Conservation (phyloP, 768 basidiomycete genomes). For the Hericium coralloides region DNA sequence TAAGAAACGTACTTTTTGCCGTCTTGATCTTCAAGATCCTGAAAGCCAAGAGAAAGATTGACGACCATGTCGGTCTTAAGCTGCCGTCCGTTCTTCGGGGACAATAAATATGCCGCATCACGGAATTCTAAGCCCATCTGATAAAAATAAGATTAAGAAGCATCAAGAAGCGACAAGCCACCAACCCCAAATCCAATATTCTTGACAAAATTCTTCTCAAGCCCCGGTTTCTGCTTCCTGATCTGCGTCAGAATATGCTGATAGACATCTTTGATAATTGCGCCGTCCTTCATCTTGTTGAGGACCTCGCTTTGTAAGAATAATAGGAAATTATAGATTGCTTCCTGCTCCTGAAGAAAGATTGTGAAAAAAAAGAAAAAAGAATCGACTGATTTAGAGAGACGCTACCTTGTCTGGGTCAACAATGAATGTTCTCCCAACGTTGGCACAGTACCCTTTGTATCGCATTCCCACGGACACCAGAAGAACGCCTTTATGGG, state of each 20-base stretch:
- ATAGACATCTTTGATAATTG: slow-evolving; percentile 72
- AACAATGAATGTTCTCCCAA: slow-evolving; percentile 92
- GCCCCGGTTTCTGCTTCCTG: slow-evolving; percentile 67
- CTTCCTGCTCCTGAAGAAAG: slow-evolving; percentile 74
- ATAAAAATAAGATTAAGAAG: neutral
- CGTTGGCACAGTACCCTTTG: slow-evolving; percentile 86
- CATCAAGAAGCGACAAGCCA: neutral
- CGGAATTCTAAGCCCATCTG: slow-evolving; percentile 96
- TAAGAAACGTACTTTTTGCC: slow-evolving; percentile 54
- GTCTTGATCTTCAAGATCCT: slow-evolving; percentile 66
- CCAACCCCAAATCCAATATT: slow-evolving; percentile 84
- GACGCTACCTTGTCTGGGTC: slow-evolving; percentile 73
- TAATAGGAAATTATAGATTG: slow-evolving; percentile 71
- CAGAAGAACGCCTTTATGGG: slow-evolving; percentile 82
- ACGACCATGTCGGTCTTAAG: slow-evolving; percentile 79
- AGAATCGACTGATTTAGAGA: neutral
- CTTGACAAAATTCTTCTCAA: slow-evolving; percentile 83
- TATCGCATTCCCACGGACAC: slow-evolving; percentile 86
- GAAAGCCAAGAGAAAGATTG: slow-evolving; percentile 78
- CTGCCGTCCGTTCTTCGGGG: slow-evolving; percentile 64
- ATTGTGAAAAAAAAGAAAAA: neutral
- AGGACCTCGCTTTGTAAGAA: slow-evolving; percentile 72
- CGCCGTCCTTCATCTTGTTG: slow-evolving; percentile 70
- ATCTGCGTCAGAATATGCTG: slow-evolving; percentile 62
- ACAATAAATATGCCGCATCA: slow-evolving; percentile 77